These are phyloP conservation scores for Rehmannia glutinosa DNA, from an alignment of 257 asterid genomes.

Conservation along the genomic window DNA sequence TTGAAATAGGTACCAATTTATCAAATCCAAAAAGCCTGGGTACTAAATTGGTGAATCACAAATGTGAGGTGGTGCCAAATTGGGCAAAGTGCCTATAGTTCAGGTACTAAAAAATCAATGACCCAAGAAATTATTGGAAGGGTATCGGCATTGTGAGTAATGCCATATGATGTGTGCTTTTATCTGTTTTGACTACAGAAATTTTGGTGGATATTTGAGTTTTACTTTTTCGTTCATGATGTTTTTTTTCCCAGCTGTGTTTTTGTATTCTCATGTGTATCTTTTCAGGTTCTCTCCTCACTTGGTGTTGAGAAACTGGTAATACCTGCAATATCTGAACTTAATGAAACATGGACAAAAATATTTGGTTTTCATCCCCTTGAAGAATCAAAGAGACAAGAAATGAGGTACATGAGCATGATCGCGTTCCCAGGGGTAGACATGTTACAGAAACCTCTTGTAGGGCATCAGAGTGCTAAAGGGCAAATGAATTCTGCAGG, in stretches of 20 bases:
- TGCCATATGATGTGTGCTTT: no score
- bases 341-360: slow-evolving; percentile 79
- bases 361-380: slow-evolving; percentile 70
- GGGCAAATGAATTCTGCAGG: slow-evolving; percentile 40
- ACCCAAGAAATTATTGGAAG: no score
- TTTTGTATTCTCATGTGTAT: slow-evolving; percentile 17
- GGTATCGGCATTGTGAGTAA: no score
- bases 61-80: no score
- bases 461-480: slow-evolving; percentile 11
- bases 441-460: slow-evolving; percentile 74
- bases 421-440: slow-evolving; percentile 68
- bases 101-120: no score
- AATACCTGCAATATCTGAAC: slow-evolving; percentile 85
- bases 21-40: no score
- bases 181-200: no score
- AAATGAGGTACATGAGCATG: slow-evolving; percentile 72
- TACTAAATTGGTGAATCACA: no score
- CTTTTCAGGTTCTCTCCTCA: slow-evolving; percentile 63
- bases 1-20: no score
- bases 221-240: not conserved
- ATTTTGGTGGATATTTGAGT: not conserved
- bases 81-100: no score
- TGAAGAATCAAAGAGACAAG: slow-evolving; percentile 61
- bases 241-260: not conserved
- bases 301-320: slow-evolving; percentile 71